A percentile compares a stretch with the other conserved stretches of the same genome.
Evolutionary conservation across 192 early-diverging fungal species (phyloP).

Genomic region (Linderina pennispora): DNA sequence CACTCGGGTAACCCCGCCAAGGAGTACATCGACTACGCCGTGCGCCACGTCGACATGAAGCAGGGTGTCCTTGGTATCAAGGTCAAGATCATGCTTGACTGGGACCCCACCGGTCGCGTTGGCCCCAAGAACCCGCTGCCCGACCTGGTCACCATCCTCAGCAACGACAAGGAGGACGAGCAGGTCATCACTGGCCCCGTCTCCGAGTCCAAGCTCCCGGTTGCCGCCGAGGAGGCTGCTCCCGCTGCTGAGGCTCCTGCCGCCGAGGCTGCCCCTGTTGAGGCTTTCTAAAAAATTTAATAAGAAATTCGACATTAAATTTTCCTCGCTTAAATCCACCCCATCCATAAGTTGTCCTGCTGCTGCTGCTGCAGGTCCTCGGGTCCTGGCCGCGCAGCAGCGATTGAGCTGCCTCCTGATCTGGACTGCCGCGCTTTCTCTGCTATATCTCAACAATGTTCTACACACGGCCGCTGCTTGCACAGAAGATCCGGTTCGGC

Average conservation of each 20-base stretch:
- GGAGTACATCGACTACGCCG: slow-evolving; percentile 93
- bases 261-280: slow-evolving; percentile 28
- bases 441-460: too few species aligned
- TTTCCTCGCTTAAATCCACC: slow-evolving; percentile 2
- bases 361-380: too few species aligned
- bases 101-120: slow-evolving; percentile 85
- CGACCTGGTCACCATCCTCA: slow-evolving; percentile 89
- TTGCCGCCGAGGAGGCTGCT: slow-evolving; percentile 10
- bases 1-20: slow-evolving; percentile 98
- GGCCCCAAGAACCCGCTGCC: slow-evolving; percentile 96
- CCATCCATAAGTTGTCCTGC: too few species aligned
- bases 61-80: slow-evolving; percentile 99
- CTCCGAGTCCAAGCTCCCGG: slow-evolving; percentile 52
- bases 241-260: slow-evolving; percentile 17
- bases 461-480: slow-evolving; percentile 22
- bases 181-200: slow-evolving; percentile 58
- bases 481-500: slow-evolving; percentile 24
- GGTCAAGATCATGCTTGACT: slow-evolving; percentile 99
- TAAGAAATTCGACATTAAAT: slow-evolving; percentile 2
- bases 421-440: too few species aligned
- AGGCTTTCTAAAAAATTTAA: slow-evolving; percentile 35
- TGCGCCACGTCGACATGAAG: slow-evolving; percentile 95
- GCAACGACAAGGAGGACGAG: slow-evolving; percentile 76
- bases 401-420: too few species aligned
- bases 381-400: too few species aligned